These are phyloP conservation scores for Adansonia grandidieri DNA, from an alignment of 441 rosid genomes.

Conservation along the genomic window DNA sequence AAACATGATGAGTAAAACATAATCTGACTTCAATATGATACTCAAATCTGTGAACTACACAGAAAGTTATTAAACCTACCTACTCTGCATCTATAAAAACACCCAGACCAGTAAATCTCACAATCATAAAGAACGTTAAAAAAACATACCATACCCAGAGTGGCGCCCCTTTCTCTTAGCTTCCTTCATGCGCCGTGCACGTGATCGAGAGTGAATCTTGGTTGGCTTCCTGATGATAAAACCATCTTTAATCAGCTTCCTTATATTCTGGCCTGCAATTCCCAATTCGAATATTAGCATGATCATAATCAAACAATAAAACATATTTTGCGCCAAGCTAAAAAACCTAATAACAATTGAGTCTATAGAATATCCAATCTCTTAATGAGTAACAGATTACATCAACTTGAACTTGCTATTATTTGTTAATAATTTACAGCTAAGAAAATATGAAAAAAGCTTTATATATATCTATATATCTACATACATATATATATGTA, in stretches of 20 bases:
- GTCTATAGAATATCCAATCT: background rate
- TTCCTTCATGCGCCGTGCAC: slow-evolving; percentile 47
- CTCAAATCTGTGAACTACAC: background rate
- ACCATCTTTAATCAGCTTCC: slow-evolving; percentile 58
- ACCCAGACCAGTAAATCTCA: background rate
- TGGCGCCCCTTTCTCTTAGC: slow-evolving; percentile 56
- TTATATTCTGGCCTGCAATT: slow-evolving; percentile 64
- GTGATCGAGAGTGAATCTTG: slow-evolving; percentile 50
- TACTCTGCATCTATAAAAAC: background rate
- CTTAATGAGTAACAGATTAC: background rate
- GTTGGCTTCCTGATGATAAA: slow-evolving; percentile 57
- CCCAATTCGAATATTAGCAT: background rate
- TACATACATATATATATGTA: background rate
- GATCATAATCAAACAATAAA: background rate
- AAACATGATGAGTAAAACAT: background rate
- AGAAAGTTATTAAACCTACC: background rate
- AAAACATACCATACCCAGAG: slow-evolving; percentile 51
- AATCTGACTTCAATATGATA: background rate
- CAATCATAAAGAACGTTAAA: background rate
- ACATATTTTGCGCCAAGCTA: background rate
- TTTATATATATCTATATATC: background rate
- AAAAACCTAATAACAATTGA: background rate
- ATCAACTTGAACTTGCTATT: background rate
- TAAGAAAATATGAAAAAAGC: background rate
- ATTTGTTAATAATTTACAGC: background rate